A percentile compares a stretch with the other conserved stretches of the same genome.
Evolutionary conservation across 352 stramenopile species (phyloP).

Genomic region (Phytophthora sp.): DNA sequence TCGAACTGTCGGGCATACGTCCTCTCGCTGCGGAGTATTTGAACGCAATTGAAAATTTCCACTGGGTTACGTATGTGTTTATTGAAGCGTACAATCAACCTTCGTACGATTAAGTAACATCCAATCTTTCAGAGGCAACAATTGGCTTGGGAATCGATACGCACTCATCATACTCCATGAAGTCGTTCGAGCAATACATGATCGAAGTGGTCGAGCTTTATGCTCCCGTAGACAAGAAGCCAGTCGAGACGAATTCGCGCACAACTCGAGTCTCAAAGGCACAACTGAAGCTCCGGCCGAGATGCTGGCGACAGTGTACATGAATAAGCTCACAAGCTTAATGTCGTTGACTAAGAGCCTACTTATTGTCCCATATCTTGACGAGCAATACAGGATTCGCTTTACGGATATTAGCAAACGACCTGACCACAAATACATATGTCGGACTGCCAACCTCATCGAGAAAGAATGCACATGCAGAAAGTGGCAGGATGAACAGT

Average conservation of each 20-base stretch:
- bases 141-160: background rate
- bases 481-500: background rate
- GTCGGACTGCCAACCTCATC: background rate
- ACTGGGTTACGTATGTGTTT: conserved; percentile 9
- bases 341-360: background rate
- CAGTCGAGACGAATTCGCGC: background rate
- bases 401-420: background rate
- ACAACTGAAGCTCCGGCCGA: background rate
- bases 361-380: background rate
- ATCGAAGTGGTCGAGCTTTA: conserved; percentile 12
- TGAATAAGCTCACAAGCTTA: background rate
- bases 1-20: conserved; percentile 1
- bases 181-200: conserved; percentile 9
- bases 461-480: background rate
- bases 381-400: background rate
- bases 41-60: conserved; percentile 1
- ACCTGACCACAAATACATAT: background rate
- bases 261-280: background rate
- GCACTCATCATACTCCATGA: background rate
- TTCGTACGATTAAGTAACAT: conserved; percentile 10
- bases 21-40: background rate
- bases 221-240: background rate
- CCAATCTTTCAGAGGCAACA: conserved; percentile 5
- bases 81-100: conserved; percentile 3
- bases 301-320: background rate